Percentiles rank a stretch among this genome's conserved stretches.
Evolutionary conservation across 1,284 basidiomycete genomes (phyloP).

Genomic region (Sporisorium exsertum): DNA sequence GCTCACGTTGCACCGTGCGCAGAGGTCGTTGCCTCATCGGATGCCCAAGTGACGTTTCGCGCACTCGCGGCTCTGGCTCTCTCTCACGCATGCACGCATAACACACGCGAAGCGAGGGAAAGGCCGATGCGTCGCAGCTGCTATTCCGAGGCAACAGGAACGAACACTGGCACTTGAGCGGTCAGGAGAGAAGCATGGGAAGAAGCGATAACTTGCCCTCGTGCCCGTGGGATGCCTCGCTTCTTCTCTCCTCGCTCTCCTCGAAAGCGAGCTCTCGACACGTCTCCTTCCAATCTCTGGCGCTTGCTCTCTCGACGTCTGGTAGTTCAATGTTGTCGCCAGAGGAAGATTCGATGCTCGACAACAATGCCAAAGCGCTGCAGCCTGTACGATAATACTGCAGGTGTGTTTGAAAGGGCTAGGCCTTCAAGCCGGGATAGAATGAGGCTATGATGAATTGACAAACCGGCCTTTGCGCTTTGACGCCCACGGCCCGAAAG

Average conservation of each 20-base stretch:
- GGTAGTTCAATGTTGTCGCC: too few relatives aligned
- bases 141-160: not conserved
- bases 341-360: too few relatives aligned
- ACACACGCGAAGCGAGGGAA: slow-evolving; percentile 2
- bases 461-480: not conserved
- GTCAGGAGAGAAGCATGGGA: not conserved
- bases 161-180: not conserved
- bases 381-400: too few relatives aligned
- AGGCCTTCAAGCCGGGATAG: not conserved
- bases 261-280: not conserved
- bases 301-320: too few relatives aligned
- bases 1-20: slow-evolving; percentile 12
- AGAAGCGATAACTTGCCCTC: not conserved
- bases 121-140: not conserved
- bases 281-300: too few relatives aligned
- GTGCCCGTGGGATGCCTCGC: not conserved
- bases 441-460: not conserved
- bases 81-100: not conserved
- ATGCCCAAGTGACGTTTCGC: slow-evolving; percentile 7
- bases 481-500: not conserved
- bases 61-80: not conserved
- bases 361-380: too few relatives aligned
- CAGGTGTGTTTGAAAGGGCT: too few relatives aligned
- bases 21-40: slow-evolving; percentile 6
- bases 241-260: not conserved